Conservation (phyloP, 441 rosid species). For the Gossypium davidsonii region DNA sequence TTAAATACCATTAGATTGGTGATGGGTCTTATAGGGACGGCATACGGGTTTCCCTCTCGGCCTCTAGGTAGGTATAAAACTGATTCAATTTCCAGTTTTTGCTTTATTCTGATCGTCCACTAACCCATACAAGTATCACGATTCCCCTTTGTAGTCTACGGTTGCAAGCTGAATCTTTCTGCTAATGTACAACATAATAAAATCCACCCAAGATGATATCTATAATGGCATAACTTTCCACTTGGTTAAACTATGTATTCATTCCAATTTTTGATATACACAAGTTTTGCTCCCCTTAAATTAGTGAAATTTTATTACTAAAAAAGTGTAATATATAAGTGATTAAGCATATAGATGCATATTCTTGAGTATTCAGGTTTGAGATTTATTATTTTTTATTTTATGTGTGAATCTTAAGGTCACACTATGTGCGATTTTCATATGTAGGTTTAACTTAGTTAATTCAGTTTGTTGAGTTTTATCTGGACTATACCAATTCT, state of each 20-base stretch:
- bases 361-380: too few species aligned
- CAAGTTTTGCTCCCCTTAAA: background rate
- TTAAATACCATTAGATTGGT: constrained; percentile 54
- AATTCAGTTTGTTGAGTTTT: too few species aligned
- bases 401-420: too few species aligned
- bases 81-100: background rate
- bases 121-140: constrained; percentile 73
- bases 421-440: rapidly evolving
- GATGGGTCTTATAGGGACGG: constrained; percentile 65
- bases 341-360: too few species aligned
- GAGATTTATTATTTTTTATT: too few species aligned
- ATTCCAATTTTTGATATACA: background rate
- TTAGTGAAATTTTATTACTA: background rate
- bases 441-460: rapidly evolving
- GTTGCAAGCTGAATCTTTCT: constrained; percentile 23
- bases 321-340: too few species aligned
- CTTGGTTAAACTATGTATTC: background rate
- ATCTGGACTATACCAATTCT: too few species aligned
- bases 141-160: constrained; percentile 90
- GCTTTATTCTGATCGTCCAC: constrained; percentile 30
- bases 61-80: constrained; percentile 30
- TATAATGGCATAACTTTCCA: background rate
- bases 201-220: background rate
- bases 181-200: constrained; percentile 17
- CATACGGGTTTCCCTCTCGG: constrained; percentile 58